phyloP scores from a whole-genome alignment of 2,329 filamentous ascomycete genomes.

The Trichoderma sp. region DNA sequence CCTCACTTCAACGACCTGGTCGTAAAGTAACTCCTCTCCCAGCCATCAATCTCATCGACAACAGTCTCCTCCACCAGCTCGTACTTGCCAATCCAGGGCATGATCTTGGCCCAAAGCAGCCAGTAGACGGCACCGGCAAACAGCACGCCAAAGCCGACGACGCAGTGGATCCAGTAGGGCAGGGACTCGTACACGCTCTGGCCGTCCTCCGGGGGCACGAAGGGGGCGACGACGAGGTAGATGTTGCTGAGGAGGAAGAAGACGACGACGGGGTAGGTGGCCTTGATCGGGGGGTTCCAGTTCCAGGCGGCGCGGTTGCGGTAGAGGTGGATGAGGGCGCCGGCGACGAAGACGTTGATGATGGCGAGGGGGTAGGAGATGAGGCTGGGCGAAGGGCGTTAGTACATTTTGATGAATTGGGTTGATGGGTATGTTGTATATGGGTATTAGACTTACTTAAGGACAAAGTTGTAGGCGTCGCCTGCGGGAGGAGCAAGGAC shows the following conservation, averaged over 20 bases:
- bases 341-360: constrained; percentile 58
- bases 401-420: constrained; percentile 5
- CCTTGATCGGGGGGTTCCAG: constrained; percentile 59
- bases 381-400: constrained; percentile 45
- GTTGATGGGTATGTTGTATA: no score
- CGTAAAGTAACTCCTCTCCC: constrained; percentile 61
- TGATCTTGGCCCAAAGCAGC: constrained; percentile 56
- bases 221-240: constrained; percentile 63
- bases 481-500: constrained; percentile 69
- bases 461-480: constrained; percentile 66
- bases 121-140: constrained; percentile 57
- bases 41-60: constrained; percentile 62
- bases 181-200: constrained; percentile 57
- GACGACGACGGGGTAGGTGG: constrained; percentile 55
- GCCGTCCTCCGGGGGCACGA: constrained; percentile 54
- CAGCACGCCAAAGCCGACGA: constrained; percentile 60
- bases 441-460: constrained; percentile 49
- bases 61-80: constrained; percentile 57
- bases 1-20: constrained; percentile 40
- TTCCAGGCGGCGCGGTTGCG: constrained; percentile 49
- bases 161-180: constrained; percentile 61
- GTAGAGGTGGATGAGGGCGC: constrained; percentile 57
- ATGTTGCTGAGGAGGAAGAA: constrained; percentile 65
- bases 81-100: constrained; percentile 57
- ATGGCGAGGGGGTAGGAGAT: constrained; percentile 66